Base-by-base conservation (phyloP, 139 green algal genomes). In the Coccomyxa sp. region DNA sequence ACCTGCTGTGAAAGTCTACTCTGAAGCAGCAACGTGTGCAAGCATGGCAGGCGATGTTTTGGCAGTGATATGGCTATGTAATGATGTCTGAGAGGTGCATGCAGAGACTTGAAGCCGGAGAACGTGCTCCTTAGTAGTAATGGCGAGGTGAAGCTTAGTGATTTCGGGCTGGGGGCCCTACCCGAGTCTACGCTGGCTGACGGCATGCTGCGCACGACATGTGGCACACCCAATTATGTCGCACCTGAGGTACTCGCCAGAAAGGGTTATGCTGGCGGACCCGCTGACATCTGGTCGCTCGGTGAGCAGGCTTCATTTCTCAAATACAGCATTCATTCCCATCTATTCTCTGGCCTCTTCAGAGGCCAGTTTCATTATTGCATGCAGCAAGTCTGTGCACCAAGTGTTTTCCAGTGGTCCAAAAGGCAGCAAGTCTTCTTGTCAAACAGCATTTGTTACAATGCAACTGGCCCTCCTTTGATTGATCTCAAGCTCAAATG, bases 151-250 rank as follows among this genome's bases (percentile, higher is more conserved):
- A 93, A 94, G 86, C 85, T 94, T 59, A 87, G 83, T 13, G 91
- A 94, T 75, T 94, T 94, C 88, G 91, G 91, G 38, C 79, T 94
- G 82, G 88, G 86, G 13, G 76, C 83, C 1, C 79, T 93, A 63
- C 74, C 80, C 12, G 77, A 27, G 4, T 31, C 23, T 4, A 14
- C 45, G 27, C 76, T 60, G 58, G 80, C 57, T 13, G 78, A 83
- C 30, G 86, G 79, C 58, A 60, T 93, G 45, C 83, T 96, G 51
- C 86, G 83, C 28, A 96, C 93, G 0, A 90, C 86, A 0, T 96
- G 93, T 81, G 93, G 93, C 74, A 96, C 93, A 1, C 93, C 93
- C 30, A 94, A 96, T 84, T 96, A 96, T 79, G 90, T 92, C 21
- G 93, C 93, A 18, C 93, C 93, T 10, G 92, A 96, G 86, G 92